A percentile compares a stretch with the other conserved stretches of the same genome.
phyloP scores from a whole-genome alignment of 495 filamentous ascomycete species.

The Penicillium lagena region DNA sequence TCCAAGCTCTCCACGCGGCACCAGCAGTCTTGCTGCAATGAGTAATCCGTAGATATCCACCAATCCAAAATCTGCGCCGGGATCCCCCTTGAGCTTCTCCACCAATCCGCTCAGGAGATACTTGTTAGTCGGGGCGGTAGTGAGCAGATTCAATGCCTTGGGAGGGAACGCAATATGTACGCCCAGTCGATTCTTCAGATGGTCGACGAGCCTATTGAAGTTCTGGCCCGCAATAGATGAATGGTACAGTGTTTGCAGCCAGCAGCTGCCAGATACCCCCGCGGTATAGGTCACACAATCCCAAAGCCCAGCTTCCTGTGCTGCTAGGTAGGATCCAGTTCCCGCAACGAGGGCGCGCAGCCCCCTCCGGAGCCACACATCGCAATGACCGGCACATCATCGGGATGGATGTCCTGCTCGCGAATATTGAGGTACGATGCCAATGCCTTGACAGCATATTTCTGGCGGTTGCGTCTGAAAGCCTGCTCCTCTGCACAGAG shows the following conservation, averaged over 20 bases:
- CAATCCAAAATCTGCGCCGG: slow-evolving; percentile 74
- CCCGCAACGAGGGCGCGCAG: slow-evolving; percentile 86
- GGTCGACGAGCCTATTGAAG: slow-evolving; percentile 64
- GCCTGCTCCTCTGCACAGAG: slow-evolving; percentile 77
- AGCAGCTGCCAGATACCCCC: slow-evolving; percentile 91
- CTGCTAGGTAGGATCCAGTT: slow-evolving; percentile 72
- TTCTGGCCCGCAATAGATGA: slow-evolving; percentile 67
- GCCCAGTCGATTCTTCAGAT: slow-evolving; percentile 77
- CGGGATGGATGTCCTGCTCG: slow-evolving; percentile 76
- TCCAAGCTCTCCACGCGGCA: slow-evolving; percentile 76
- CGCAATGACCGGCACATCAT: slow-evolving; percentile 88
- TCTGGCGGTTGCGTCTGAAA: slow-evolving; percentile 60
- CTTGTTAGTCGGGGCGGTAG: slow-evolving; percentile 83
- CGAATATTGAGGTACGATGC: slow-evolving; percentile 73
- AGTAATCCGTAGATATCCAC: slow-evolving; percentile 90
- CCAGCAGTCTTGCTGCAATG: slow-evolving; percentile 72
- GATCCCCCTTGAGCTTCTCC: slow-evolving; percentile 81
- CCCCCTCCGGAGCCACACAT: slow-evolving; percentile 88
- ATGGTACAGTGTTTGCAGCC: slow-evolving; percentile 85
- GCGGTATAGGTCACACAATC: slow-evolving; percentile 92
- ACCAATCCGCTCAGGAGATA: slow-evolving; percentile 81
- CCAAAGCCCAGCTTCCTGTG: slow-evolving; percentile 79
- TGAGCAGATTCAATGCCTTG: slow-evolving; percentile 66
- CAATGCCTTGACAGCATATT: slow-evolving; percentile 60
- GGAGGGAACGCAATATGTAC: slow-evolving; percentile 92